Evolutionary conservation across 306 rosid species (phyloP).

Genomic region (Vigna trinervia): DNA sequence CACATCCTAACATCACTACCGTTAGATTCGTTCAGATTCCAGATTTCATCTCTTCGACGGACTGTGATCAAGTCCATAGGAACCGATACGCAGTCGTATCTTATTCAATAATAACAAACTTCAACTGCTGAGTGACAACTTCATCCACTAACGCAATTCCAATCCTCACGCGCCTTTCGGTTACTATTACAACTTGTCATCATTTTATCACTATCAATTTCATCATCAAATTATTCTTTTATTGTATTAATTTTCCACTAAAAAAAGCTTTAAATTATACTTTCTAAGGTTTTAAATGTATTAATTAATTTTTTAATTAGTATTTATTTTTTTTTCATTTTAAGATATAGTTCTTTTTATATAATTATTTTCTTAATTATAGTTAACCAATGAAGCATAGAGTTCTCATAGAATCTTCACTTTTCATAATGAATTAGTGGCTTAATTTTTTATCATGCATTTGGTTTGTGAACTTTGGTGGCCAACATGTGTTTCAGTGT

Average conservation of each 20-base stretch:
- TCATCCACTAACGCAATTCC: constrained; percentile 1
- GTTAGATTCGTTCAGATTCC: constrained; percentile 23
- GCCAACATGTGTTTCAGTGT: not conserved
- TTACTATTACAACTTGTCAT: not conserved
- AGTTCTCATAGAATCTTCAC: not conserved
- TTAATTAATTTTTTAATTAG: not conserved
- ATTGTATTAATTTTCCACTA: not conserved
- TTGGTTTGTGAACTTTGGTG: not conserved
- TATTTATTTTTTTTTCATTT: not conserved
- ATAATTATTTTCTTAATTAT: not conserved
- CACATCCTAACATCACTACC: constrained; percentile 30
- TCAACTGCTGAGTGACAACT: constrained; percentile 3
- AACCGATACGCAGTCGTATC: constrained; percentile 29
- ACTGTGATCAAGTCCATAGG: constrained; percentile 18
- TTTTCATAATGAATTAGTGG: not conserved
- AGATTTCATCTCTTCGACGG: not conserved
- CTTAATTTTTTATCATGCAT: not conserved
- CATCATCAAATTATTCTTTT: not conserved
- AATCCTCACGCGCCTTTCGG: constrained; percentile 31
- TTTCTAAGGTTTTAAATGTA: not conserved
- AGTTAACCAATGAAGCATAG: not conserved
- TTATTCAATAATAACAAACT: constrained; percentile 34
- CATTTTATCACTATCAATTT: not conserved
- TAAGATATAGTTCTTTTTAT: not conserved
- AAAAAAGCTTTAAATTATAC: not conserved